These are phyloP conservation scores for Russula brevipes DNA, from an alignment of 768 basidiomycete species.

Conservation along the genomic window DNA sequence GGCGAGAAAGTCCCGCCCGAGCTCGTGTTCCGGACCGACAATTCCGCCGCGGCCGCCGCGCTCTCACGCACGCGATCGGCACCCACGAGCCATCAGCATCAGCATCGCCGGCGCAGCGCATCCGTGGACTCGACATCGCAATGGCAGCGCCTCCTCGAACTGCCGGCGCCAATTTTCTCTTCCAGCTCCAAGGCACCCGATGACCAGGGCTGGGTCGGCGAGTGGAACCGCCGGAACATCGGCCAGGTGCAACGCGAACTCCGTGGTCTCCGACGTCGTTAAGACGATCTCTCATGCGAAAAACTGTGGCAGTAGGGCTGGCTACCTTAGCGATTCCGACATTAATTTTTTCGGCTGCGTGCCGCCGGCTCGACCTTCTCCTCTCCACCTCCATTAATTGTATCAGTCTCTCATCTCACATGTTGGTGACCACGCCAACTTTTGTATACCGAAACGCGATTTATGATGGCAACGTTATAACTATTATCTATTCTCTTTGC, in stretches of 20 bases:
- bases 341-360: background rate
- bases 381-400: background rate
- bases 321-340: background rate
- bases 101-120: constrained; percentile 14
- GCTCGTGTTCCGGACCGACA: constrained; percentile 26
- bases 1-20: constrained; percentile 32
- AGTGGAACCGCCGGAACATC: constrained; percentile 26
- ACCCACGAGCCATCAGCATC: background rate
- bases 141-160: constrained; percentile 3
- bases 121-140: constrained; percentile 4
- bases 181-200: constrained; percentile 18
- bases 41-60: background rate
- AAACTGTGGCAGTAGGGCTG: background rate
- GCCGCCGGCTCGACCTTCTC: background rate
- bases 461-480: background rate
- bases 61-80: background rate
- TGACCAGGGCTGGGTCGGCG: constrained; percentile 23
- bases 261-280: constrained; percentile 36
- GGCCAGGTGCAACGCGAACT: constrained; percentile 24
- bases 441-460: constrained; percentile 3
- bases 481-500: background rate
- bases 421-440: background rate
- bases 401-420: background rate
- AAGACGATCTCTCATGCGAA: background rate
- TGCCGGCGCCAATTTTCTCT: constrained; percentile 14